Conservation (phyloP, 2,329 filamentous ascomycete species). For the Aureobasidium sp. region DNA sequence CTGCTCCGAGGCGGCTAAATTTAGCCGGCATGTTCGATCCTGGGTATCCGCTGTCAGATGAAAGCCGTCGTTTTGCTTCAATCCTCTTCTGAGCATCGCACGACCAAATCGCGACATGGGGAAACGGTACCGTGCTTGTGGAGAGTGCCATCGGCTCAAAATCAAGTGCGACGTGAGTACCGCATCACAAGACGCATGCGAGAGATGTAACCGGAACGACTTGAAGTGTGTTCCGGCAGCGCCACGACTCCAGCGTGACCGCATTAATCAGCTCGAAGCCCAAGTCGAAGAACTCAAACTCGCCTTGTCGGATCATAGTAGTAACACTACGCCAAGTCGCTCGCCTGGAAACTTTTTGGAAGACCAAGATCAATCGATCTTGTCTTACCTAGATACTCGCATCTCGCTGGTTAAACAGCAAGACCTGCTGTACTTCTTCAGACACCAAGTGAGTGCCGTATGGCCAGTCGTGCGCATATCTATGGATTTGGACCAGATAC, state of each 20-base stretch:
- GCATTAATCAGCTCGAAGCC: conserved; percentile 33
- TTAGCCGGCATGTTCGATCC: not conserved
- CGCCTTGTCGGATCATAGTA: not conserved
- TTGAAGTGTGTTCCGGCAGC: conserved; percentile 31
- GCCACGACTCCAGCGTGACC: conserved; percentile 30
- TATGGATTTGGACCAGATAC: not conserved
- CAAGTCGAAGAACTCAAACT: conserved; percentile 25
- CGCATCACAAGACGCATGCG: conserved; percentile 25
- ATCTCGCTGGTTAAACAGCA: not conserved
- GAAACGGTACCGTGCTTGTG: conserved; percentile 29
- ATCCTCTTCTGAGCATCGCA: not conserved
- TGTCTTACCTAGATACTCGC: not conserved
- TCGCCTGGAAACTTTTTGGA: not conserved
- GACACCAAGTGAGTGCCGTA: not conserved
- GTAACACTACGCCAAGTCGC: not conserved
- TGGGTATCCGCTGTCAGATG: not conserved
- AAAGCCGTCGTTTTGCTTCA: not conserved
- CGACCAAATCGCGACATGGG: not conserved
- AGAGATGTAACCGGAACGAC: conserved; percentile 31
- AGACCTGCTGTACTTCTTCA: not conserved
- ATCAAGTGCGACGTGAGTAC: conserved; percentile 32
- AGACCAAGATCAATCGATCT: not conserved
- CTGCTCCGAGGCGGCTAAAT: not conserved
- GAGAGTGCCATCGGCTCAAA: conserved; percentile 30
- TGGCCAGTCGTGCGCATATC: conserved; percentile 3